Conservation (phyloP, 73 alveolate genomes). For the Tetrahymena borealis region DNA sequence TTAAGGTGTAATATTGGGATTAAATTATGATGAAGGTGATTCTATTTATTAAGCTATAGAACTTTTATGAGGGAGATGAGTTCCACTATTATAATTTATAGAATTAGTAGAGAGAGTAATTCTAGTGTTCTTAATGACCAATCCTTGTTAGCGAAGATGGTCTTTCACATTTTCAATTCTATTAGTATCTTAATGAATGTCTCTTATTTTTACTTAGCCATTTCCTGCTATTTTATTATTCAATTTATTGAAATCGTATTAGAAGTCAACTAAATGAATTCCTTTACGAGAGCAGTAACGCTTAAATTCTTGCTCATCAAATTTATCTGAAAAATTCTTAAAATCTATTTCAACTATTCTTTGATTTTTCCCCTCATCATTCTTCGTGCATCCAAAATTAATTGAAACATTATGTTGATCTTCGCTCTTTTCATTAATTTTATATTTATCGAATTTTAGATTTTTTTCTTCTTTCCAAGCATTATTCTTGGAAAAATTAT, state of each 20-base stretch:
- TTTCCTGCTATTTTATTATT: background rate
- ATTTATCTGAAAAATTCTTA: background rate
- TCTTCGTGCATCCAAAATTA: background rate
- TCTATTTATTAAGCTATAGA: background rate
- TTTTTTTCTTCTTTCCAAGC: background rate
- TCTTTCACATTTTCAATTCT: background rate
- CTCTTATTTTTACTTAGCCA: background rate
- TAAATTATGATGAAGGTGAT: background rate
- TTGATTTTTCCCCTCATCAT: background rate
- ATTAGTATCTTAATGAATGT: background rate
- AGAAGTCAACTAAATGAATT: background rate
- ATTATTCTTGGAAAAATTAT: background rate
- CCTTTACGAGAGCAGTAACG: background rate
- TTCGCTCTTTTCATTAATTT: background rate
- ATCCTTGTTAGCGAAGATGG: background rate
- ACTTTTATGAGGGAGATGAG: background rate
- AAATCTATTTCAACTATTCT: background rate
- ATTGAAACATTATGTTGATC: background rate
- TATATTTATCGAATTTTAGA: background rate
- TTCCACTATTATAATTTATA: background rate
- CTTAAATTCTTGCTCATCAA: background rate
- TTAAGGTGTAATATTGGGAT: background rate
- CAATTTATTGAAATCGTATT: background rate
- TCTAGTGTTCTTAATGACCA: background rate
- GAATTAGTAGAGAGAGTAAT: background rate